Evolutionary conservation across 2,329 filamentous ascomycete species (phyloP).

Genomic region (Chaetomiaceae sp.): DNA sequence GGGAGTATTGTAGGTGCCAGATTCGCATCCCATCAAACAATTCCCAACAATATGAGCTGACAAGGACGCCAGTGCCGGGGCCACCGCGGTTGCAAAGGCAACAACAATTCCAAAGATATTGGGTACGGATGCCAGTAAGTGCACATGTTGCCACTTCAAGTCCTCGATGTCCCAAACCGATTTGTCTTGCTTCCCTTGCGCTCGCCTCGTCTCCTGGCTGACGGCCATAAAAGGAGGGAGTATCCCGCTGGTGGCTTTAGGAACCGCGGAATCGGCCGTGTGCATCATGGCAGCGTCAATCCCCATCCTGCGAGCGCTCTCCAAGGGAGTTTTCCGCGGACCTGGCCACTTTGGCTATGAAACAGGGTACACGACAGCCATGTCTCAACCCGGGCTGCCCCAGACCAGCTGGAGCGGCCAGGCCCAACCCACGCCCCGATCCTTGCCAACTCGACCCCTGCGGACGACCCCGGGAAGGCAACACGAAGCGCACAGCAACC

Average conservation of each 20-base stretch:
- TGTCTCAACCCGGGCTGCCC: constrained; percentile 8
- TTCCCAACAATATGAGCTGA: background rate
- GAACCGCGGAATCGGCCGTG: constrained; percentile 23
- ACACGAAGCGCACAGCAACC: background rate
- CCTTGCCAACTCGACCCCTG: too few species aligned
- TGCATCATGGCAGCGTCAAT: constrained; percentile 26
- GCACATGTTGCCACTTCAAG: too few species aligned
- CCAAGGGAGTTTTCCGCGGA: constrained; percentile 10
- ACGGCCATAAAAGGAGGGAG: constrained; percentile 4
- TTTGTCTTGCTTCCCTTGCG: too few species aligned
- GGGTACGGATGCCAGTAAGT: background rate
- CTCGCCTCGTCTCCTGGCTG: too few species aligned
- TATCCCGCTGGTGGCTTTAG: constrained; percentile 19
- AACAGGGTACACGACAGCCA: constrained; percentile 8
- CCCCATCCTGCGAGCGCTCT: constrained; percentile 23
- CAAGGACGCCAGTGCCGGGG: constrained; percentile 4
- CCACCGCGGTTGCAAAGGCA: background rate
- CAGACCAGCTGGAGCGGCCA: background rate
- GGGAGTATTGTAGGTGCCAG: constrained; percentile 26
- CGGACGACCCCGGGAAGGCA: background rate
- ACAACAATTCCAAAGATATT: constrained; percentile 2
- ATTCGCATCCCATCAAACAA: background rate
- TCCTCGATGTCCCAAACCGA: background rate
- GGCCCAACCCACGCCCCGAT: background rate
- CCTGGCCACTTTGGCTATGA: constrained; percentile 12